Conservation (phyloP, 371 early-diverging fungal species). For the Apophysomyces ossiformis region DNA sequence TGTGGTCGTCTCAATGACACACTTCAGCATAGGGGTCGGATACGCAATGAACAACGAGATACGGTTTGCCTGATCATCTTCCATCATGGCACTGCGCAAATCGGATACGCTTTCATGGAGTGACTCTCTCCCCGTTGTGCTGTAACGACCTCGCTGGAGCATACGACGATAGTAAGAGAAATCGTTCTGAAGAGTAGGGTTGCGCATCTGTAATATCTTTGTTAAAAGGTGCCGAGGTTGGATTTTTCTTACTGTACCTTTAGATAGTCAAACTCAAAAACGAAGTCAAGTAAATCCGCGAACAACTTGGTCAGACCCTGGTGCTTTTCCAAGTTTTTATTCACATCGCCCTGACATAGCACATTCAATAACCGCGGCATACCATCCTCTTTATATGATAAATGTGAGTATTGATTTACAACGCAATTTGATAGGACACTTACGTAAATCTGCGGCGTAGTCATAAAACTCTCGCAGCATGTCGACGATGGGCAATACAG, state of each 20-base stretch:
- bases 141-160: constrained; percentile 69
- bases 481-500: constrained; percentile 77
- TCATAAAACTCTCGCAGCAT: constrained; percentile 82
- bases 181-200: constrained; percentile 94
- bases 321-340: constrained; percentile 68
- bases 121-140: constrained; percentile 17
- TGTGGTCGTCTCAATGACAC: constrained; percentile 77
- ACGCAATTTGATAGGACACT: background rate
- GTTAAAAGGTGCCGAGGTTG: background rate
- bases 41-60: constrained; percentile 96
- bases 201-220: constrained; percentile 69
- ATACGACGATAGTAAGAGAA: constrained; percentile 95
- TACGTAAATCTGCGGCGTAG: constrained; percentile 74
- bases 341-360: constrained; percentile 75
- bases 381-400: constrained; percentile 56
- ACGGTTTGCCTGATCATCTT: constrained; percentile 88
- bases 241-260: constrained; percentile 58
- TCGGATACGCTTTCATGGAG: constrained; percentile 38
- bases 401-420: background rate
- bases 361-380: constrained; percentile 73
- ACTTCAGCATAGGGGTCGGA: constrained; percentile 90
- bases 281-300: constrained; percentile 84
- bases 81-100: constrained; percentile 68
- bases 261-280: constrained; percentile 86
- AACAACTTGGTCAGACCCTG: constrained; percentile 80